Evolutionary conservation across 176 grass and related monocot genomes (phyloP).

Genomic region (Panicum miliaceum): DNA sequence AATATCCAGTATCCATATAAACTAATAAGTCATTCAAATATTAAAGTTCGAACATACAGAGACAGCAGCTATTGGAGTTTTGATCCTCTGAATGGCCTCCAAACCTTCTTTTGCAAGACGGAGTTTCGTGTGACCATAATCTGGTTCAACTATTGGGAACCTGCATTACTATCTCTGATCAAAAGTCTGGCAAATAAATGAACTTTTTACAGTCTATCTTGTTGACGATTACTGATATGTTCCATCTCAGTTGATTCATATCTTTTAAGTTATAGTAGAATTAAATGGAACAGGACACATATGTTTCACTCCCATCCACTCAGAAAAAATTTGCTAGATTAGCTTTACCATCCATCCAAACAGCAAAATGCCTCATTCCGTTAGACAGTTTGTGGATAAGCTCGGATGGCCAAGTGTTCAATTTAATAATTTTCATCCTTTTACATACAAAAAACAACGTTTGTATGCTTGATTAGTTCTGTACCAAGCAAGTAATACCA

Average conservation of each 20-base stretch:
- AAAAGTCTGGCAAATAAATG: not conserved
- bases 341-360: not conserved
- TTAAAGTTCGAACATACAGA: conserved; percentile 48
- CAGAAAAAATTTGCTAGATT: not conserved
- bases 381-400: not conserved
- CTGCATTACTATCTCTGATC: conserved; percentile 45
- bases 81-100: conserved; percentile 83
- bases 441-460: not conserved
- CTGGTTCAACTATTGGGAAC: conserved; percentile 96
- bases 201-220: not conserved
- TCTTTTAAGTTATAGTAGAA: not conserved
- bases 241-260: too few relatives aligned
- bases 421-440: not conserved
- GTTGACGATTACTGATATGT: too few relatives aligned
- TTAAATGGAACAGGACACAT: not conserved
- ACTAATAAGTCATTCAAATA: too few relatives aligned
- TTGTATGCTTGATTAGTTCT: not conserved
- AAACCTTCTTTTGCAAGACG: conserved; percentile 72
- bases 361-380: not conserved
- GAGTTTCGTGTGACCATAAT: conserved; percentile 81
- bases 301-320: not conserved
- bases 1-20: not conserved
- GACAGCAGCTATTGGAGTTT: conserved; percentile 77
- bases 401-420: not conserved
- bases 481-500: not conserved